Evolutionary conservation across 305 asterid species (phyloP).

Genomic region (Solanum aculeatissimum): DNA sequence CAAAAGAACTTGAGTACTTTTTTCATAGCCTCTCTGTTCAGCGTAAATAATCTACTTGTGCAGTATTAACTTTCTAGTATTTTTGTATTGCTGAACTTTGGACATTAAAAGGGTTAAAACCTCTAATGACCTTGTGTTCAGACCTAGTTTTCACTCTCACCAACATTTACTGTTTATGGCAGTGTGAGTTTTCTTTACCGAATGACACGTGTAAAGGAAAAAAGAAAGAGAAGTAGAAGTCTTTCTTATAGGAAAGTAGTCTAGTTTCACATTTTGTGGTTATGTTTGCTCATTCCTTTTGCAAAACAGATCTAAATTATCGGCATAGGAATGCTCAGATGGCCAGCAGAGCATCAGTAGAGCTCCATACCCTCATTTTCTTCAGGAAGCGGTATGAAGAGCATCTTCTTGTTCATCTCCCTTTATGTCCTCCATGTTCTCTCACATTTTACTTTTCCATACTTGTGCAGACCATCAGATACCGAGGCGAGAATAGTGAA

Average conservation of each 20-base stretch:
- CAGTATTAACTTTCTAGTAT: not conserved
- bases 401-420: not conserved
- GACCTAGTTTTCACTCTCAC: not conserved
- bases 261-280: not conserved
- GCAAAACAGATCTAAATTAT: slow-evolving; percentile 70
- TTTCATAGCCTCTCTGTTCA: not conserved
- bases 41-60: not conserved
- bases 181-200: not conserved
- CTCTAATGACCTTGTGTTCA: not conserved
- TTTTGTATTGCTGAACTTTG: not conserved
- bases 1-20: not conserved
- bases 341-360: slow-evolving; percentile 97
- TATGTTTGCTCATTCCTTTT: slow-evolving; percentile 4
- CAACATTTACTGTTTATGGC: not conserved
- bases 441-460: not conserved
- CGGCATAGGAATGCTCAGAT: slow-evolving; percentile 98
- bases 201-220: not conserved
- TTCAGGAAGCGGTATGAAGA: slow-evolving; percentile 65
- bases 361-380: slow-evolving; percentile 87
- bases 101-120: not conserved
- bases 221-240: not conserved
- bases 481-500: slow-evolving; percentile 90
- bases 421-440: not conserved
- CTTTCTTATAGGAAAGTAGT: not conserved
- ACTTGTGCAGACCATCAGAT: slow-evolving; percentile 79